Conservation (phyloP, 805 yeast species). For the Cyberlindnera xishuangbannaensis region DNA sequence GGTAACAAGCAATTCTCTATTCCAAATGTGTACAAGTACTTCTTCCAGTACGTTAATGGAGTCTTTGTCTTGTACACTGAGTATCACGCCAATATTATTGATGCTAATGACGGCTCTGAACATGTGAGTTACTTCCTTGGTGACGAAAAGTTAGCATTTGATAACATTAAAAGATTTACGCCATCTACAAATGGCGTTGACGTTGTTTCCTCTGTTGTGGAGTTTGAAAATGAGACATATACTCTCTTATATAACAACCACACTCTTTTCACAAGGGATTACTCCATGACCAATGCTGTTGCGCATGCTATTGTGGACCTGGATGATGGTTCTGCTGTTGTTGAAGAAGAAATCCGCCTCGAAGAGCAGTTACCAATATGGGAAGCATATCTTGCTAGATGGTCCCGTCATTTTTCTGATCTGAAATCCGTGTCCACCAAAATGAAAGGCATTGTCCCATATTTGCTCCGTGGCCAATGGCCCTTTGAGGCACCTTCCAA, state of each 20-base stretch:
- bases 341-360: conserved; percentile 25
- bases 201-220: conserved; percentile 10
- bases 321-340: conserved; percentile 17
- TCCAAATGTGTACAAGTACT: conserved; percentile 20
- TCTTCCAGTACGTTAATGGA: conserved; percentile 13
- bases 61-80: conserved; percentile 20
- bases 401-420: conserved; percentile 24
- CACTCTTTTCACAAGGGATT: conserved; percentile 38
- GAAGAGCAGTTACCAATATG: conserved; percentile 27
- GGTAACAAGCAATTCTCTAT: conserved; percentile 15
- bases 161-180: conserved; percentile 4
- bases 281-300: conserved; percentile 32
- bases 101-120: conserved; percentile 23
- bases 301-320: conserved; percentile 30
- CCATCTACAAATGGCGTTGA: conserved; percentile 14
- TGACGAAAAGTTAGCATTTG: conserved; percentile 10
- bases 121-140: conserved; percentile 16
- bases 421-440: conserved; percentile 11
- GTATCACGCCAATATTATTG: conserved; percentile 19
- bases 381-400: conserved; percentile 29
- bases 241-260: conserved; percentile 8
- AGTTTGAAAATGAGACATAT: conserved; percentile 11
- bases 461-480: conserved; percentile 2
- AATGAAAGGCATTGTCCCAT: conserved; percentile 10
- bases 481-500: conserved; percentile 3